Base-by-base conservation (phyloP, 2,329 filamentous ascomycete species). In the Ramularia endophylla region DNA sequence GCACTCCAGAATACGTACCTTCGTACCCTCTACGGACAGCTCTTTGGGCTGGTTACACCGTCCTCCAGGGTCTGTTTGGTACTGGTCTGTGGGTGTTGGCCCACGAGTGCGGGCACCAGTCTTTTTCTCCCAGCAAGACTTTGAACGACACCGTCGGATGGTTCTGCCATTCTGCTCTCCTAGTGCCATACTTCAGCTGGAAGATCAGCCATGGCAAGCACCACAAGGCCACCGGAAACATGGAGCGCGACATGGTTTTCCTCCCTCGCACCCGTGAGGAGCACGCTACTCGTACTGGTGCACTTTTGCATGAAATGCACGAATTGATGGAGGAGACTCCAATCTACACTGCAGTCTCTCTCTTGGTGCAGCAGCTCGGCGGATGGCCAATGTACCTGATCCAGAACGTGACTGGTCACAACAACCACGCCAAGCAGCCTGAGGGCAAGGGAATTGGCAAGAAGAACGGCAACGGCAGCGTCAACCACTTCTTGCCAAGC, bases 151-250 rank as follows among this genome's bases (percentile, higher is more conserved):
- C 85, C 18, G 87, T 92, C 44, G 90, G 90, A 59, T 95, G 87
- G 86, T 66, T 95, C 63, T 79, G 87, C 56, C 90, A 97, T 73
- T 95, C 89, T 27, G 67, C 80, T 32, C 80, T 95, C 28, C 75
- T 95, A 42, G 90, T 98, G 36, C 92, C 92, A 16, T 98, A 97
- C 74, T 98, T 95, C 74, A 94, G 87, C 64, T 98, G 92, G 92
- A 94, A 98, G 73, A 89, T 97, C 69, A 95, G 88, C 54, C 92
- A 98, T 73, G 85, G 87, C 73, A 95, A 95, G 80, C 92, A 98
- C 75, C 92, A 98, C 85, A 97, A 97, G 78, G 88, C 89, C 51
- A 98, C 92, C 28, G 92, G 89, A 58, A 80, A 98, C 75, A 82
- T 98, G 71, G 88, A 94, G 70, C 87, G 90, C 55, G 92, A 98